Evolutionary conservation across 2,329 filamentous ascomycete species (phyloP).

Genomic region (Ceratocystis albifundus): DNA sequence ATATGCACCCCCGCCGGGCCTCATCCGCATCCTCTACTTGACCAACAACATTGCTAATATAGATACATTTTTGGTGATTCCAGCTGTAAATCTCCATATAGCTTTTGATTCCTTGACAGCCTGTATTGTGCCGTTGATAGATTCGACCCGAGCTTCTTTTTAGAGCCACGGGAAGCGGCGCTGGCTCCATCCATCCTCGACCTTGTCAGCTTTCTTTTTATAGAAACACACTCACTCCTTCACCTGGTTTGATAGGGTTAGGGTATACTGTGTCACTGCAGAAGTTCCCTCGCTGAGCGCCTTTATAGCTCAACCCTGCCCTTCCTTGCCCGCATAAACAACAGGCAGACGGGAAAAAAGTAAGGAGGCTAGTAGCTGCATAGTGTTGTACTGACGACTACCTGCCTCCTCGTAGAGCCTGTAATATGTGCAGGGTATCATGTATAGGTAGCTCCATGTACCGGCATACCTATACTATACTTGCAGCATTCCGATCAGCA

Average conservation of each 20-base stretch:
- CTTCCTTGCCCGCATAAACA: too few species aligned
- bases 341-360: too few species aligned
- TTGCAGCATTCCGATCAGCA: too few species aligned
- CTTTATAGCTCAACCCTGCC: too few species aligned
- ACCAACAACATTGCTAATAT: background rate
- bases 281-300: too few species aligned
- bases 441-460: too few species aligned
- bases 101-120: background rate
- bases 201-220: background rate
- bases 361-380: too few species aligned
- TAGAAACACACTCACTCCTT: background rate
- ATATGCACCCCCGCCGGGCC: background rate
- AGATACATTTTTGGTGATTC: background rate
- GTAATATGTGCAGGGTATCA: too few species aligned
- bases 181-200: too few species aligned
- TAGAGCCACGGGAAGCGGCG: background rate
- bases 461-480: too few species aligned
- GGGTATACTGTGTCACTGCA: background rate
- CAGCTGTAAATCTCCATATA: background rate
- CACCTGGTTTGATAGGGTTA: background rate
- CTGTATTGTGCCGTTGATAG: background rate
- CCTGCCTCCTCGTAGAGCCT: too few species aligned
- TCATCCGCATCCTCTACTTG: background rate
- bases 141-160: constrained; percentile 1
- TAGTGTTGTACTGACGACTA: too few species aligned